phyloP scores from a whole-genome alignment of 1,139 yeast species.

The Meyerozyma sp. region DNA sequence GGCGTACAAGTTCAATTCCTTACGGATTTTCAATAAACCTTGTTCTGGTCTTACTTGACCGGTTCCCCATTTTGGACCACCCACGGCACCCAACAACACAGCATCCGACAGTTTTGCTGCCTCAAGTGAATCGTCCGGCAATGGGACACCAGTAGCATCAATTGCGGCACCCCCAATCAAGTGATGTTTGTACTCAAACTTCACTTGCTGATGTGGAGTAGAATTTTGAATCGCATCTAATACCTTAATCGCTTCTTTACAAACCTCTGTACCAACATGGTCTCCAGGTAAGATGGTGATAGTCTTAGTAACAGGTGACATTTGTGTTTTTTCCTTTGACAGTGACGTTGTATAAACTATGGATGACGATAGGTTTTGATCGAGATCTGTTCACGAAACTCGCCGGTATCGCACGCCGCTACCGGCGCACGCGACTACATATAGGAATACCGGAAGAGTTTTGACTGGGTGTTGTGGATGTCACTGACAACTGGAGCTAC shows the following conservation, averaged over 20 bases:
- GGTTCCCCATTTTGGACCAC: constrained; percentile 99
- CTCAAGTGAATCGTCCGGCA: constrained; percentile 80
- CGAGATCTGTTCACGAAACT: too few relatives aligned
- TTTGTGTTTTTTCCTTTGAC: constrained; percentile 8
- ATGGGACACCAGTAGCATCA: constrained; percentile 91
- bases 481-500: too few relatives aligned
- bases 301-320: constrained; percentile 40
- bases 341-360: constrained; percentile 6
- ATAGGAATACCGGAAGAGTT: too few relatives aligned
- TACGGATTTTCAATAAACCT: constrained; percentile 88
- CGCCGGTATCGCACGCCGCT: constrained; percentile 2
- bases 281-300: constrained; percentile 93
- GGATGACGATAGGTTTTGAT: not conserved
- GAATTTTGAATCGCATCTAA: constrained; percentile 67
- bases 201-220: constrained; percentile 48
- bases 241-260: constrained; percentile 87
- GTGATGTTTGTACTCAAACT: constrained; percentile 75
- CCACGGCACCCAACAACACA: constrained; percentile 93
- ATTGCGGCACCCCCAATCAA: constrained; percentile 98
- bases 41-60: constrained; percentile 95
- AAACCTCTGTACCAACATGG: constrained; percentile 91
- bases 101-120: constrained; percentile 92
- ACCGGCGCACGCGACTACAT: constrained; percentile 2
- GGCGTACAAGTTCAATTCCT: constrained; percentile 90
- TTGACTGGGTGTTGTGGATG: too few relatives aligned